Evolutionary conservation across 1,284 basidiomycete genomes (phyloP).

Genomic region (Neolentinus lepideus): DNA sequence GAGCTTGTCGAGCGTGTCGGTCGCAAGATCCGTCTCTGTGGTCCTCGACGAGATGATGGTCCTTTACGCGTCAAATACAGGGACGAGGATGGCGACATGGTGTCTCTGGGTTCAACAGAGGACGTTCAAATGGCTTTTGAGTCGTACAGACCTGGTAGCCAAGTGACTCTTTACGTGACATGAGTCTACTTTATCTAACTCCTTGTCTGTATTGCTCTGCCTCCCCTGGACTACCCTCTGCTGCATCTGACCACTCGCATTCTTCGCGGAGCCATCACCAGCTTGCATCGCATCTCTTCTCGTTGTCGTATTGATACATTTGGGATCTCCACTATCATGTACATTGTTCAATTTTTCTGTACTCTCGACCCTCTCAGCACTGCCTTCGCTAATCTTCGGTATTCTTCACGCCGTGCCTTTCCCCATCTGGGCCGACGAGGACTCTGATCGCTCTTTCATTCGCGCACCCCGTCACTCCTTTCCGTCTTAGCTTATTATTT

Average conservation of each 20-base stretch:
- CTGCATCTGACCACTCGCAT: slow-evolving; percentile 11
- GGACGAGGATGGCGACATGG: slow-evolving; percentile 89
- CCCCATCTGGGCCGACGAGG: neutral
- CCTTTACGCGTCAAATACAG: slow-evolving; percentile 82
- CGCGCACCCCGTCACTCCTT: neutral
- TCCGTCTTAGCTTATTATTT: neutral
- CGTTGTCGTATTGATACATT: neutral
- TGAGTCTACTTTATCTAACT: slow-evolving; percentile 24
- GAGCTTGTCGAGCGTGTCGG: slow-evolving; percentile 87
- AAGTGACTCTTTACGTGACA: slow-evolving; percentile 71
- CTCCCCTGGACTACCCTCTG: slow-evolving; percentile 6
- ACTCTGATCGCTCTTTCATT: slow-evolving; percentile 2
- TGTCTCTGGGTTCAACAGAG: slow-evolving; percentile 80
- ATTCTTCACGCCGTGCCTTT: neutral
- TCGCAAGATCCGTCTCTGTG: slow-evolving; percentile 87
- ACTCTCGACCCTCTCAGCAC: neutral
- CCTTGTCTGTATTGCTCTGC: slow-evolving; percentile 3
- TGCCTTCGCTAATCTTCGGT: neutral
- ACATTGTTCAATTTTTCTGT: slow-evolving; percentile 1
- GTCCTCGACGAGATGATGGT: slow-evolving; percentile 65
- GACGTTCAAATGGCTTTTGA: slow-evolving; percentile 90
- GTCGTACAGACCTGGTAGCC: slow-evolving; percentile 61
- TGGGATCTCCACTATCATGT: neutral
- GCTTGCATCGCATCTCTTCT: neutral
- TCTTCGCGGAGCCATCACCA: slow-evolving; percentile 1